Base-by-base conservation (phyloP, 1,284 basidiomycete genomes). In the Moniliophthora roreri region DNA sequence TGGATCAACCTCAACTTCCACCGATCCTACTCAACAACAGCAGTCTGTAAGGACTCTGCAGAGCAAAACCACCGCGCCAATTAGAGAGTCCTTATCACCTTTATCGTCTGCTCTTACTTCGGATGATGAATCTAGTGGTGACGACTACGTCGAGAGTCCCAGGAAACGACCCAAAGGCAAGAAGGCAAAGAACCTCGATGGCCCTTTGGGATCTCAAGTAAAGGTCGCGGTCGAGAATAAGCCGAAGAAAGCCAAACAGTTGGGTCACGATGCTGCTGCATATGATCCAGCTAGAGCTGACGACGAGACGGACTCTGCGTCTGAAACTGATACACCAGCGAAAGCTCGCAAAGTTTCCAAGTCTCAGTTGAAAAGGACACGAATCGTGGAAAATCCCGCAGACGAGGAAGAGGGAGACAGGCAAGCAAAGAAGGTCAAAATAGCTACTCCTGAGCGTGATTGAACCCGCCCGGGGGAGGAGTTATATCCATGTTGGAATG, bases 231-330 rank as follows among this genome's bases (percentile, higher is more conserved):
- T 21, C 18, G 21, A 37, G 39, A 44, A 36, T 63, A 42, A 60
- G 61, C 16, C 61, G 64, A 54, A 68, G 28, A 16, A 32, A 4
- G 36, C 32, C 11, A 57, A 49, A 39, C 46, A 66, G 52, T 60
- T 76, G 11, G 63, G 63, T 16, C 51, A 49, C 11, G 76, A 78
- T 54, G 71, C 72, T 20, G 58, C 66, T 35, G 72, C 72, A n/a
- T 77, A 78, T 57, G 69, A 72, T 49, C 77, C 75, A 15, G 64
- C 62, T 1, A 62, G 65, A 21, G 63, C 62, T 40, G 66, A 65
- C 15, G 66, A 65, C 9, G 65, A 66, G 4, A 65, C 66, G 18
- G 67, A 66, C 10, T 63, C 65, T 3, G 66, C 65, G 13, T 48
- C 41, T 26, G 62, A 52, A 10, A 61, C 53, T 40, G 63, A 60